Base-by-base conservation (phyloP, 2,329 filamentous ascomycete genomes). In the Colletotrichum zoysiae region DNA sequence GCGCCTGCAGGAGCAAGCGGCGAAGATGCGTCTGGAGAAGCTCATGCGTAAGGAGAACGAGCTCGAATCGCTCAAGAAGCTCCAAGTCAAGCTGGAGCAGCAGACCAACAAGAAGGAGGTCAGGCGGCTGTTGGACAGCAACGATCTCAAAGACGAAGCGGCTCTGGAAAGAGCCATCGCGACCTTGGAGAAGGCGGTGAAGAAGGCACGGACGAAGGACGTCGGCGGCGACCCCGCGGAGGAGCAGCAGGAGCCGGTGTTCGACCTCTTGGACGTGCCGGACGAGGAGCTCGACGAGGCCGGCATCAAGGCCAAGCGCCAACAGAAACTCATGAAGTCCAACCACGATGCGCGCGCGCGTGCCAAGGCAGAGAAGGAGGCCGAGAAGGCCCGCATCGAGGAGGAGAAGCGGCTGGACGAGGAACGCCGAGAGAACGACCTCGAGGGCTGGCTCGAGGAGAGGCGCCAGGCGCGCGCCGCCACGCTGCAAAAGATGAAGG, bases 291-390 rank as follows among this genome's bases (percentile, higher is more conserved):
- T 99, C 0, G 95, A 98, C 76, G 96, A 99, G 77, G 93, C 95
- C 7, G 91, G 91, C 20, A 79, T 98, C 71, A 98, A 98, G 81
- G 91, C 95, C 77, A 99, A 99, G 82, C 91, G 94, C 16, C 94
- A 97, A 76, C 96, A 99, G 79, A 90, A 93, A 42, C 87, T 99
- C 1, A 90, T 98, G 83, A 99, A 98, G 81, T 95, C 95, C 1
- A 98, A 97, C 76, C 92, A 97, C 77, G 96, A 98, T 74, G 96
- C 96, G 5, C 90, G 96, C 20, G 93, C 93, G 33, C 91, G 96
- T n/a, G 95, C 96, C 46, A 98, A 98, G 83, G 93, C 93, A 0
- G 96, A 99, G 79, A 99, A 98, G 81, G 95, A 97, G 78, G 92
- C 92, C 2, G 96, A 98, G 78, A 96, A 94, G 81, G 94, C 94